A percentile compares a stretch with the other conserved stretches of the same genome.
These are phyloP conservation scores for Mollisiaceae sp. DNA, from an alignment of 2,329 filamentous ascomycete species.

Conservation along the genomic window DNA sequence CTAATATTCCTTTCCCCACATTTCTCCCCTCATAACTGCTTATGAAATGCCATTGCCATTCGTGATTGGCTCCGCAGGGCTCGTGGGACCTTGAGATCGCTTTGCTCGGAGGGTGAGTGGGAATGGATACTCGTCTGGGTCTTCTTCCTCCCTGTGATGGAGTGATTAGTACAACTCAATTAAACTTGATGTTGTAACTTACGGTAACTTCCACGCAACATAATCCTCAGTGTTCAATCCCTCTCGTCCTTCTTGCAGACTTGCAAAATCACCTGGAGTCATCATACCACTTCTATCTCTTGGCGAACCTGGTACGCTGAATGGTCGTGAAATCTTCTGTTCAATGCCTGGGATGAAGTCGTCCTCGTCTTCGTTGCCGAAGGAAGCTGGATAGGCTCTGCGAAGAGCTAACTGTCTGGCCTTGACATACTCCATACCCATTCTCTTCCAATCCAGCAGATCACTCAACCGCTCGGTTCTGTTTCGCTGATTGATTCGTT, in stretches of 20 bases:
- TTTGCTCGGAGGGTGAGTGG: conserved; percentile 67
- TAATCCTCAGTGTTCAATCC: conserved; percentile 96
- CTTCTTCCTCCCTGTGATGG: conserved; percentile 80
- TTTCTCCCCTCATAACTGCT: neutral
- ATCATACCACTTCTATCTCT: conserved; percentile 94
- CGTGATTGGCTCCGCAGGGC: conserved; percentile 38
- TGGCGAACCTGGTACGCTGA: conserved; percentile 93
- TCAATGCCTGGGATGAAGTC: conserved; percentile 93
- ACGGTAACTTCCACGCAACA: conserved; percentile 97
- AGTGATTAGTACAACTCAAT: conserved; percentile 27
- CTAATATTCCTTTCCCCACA: neutral
- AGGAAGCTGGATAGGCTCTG: conserved; percentile 88
- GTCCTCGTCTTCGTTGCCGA: conserved; percentile 78
- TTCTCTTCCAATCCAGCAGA: conserved; percentile 97
- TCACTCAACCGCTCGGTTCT: conserved; percentile 94
- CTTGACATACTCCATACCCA: conserved; percentile 99
- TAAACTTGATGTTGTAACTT: conserved; percentile 54
- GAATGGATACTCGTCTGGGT: conserved; percentile 78
- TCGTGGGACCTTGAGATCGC: conserved; percentile 38
- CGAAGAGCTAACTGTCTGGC: conserved; percentile 90
- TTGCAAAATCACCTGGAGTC: conserved; percentile 98
- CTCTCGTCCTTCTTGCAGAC: conserved; percentile 91
- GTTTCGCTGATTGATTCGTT: conserved; percentile 98
- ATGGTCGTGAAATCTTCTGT: conserved; percentile 91
- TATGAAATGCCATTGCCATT: conserved; percentile 35